Evolutionary conservation across 495 filamentous ascomycete genomes (phyloP).

Genomic region (Penicillium maclennaniae): DNA sequence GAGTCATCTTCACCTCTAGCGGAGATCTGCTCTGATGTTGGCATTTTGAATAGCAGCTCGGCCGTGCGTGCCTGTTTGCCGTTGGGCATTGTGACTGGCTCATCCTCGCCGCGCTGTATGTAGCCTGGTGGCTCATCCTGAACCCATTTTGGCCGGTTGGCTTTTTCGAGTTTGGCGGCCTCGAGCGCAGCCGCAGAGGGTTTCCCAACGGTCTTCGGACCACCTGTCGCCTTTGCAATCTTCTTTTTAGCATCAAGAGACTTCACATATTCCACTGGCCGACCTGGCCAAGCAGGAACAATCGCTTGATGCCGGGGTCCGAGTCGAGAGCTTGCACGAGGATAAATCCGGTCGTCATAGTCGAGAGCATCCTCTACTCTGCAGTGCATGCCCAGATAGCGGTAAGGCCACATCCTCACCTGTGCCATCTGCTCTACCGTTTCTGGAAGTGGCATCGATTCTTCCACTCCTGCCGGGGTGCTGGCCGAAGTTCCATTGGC

Average conservation of each 20-base stretch:
- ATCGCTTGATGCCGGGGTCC: constrained; percentile 90
- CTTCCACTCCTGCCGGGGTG: constrained; percentile 54
- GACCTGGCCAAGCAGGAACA: constrained; percentile 78
- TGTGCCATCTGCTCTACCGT: constrained; percentile 90
- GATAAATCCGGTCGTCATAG: constrained; percentile 97
- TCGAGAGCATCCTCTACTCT: constrained; percentile 94
- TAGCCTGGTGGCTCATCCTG: constrained; percentile 89
- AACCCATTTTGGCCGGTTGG: constrained; percentile 85
- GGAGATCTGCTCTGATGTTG: constrained; percentile 43
- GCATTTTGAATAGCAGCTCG: constrained; percentile 50
- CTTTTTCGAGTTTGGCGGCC: constrained; percentile 69
- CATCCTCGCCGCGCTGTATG: constrained; percentile 76
- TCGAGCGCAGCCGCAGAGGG: constrained; percentile 75
- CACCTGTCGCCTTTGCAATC: constrained; percentile 54
- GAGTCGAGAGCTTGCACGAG: constrained; percentile 86
- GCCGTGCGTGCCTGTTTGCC: constrained; percentile 53
- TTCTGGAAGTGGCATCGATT: constrained; percentile 57
- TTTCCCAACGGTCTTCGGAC: constrained; percentile 67
- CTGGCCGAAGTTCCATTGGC: constrained; percentile 53
- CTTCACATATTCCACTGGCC: constrained; percentile 84
- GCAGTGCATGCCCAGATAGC: constrained; percentile 94
- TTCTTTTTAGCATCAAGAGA: constrained; percentile 80
- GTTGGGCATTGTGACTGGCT: constrained; percentile 39
- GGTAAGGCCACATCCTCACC: constrained; percentile 91
- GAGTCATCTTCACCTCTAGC: constrained; percentile 48